Conservation (phyloP, 148 eudicot species). For the Rhododendron molle region DNA sequence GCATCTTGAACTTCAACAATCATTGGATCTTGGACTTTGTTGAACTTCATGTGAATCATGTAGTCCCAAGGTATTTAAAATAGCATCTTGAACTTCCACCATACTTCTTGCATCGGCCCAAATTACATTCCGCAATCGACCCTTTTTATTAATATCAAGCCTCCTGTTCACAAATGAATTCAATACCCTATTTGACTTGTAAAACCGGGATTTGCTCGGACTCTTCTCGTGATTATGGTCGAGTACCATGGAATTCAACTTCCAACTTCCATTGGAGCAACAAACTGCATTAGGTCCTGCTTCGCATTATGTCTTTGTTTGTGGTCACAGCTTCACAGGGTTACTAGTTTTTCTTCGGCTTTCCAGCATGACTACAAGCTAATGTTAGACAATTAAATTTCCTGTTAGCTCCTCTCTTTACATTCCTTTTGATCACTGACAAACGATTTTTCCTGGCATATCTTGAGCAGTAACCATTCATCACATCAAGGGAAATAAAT, state of each 20-base stretch:
- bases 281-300: not conserved
- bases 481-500: not conserved
- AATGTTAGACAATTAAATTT: not conserved
- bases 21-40: not conserved
- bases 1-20: not conserved
- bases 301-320: not conserved
- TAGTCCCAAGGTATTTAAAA: not conserved
- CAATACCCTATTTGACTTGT: not conserved
- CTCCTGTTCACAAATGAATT: not conserved
- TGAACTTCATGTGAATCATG: not conserved
- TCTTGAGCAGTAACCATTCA: not conserved
- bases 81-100: not conserved
- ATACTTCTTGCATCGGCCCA: not conserved
- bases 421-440: not conserved
- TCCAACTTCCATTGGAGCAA: not conserved
- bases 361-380: not conserved
- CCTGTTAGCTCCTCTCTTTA: not conserved
- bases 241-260: not conserved
- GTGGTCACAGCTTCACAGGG: not conserved
- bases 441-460: not conserved
- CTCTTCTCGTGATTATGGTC: not conserved
- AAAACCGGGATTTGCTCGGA: not conserved
- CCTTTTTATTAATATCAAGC: not conserved
- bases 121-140: too few relatives aligned
- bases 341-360: not conserved